Evolutionary conservation across 208 protist species (phyloP), one percentile per base, ranked within the genome.

Genomic region (Acanthamoeba comandoni): DNA sequence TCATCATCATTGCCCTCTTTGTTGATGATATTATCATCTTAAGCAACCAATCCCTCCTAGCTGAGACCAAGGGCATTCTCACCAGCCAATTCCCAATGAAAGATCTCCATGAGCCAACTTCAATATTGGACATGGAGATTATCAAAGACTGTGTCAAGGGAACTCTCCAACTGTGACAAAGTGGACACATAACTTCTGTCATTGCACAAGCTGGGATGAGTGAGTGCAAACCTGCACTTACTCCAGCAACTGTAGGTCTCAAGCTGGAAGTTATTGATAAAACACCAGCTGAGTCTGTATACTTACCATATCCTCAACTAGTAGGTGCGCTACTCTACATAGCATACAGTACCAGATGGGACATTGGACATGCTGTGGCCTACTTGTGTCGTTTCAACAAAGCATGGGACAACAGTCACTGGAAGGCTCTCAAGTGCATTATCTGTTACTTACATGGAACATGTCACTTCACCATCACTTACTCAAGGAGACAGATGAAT

Each of bases 331-430:
- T 60, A 19, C 55, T 60, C 19, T 60, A 60, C 55, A 60, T 60
- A 15, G 19, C 19, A 19, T 60, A n/a, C n/a, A n/a, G 55, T 19
- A 60, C 55, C 19, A 19, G 55, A 60, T 60, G 55, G 19, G 19
- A 60, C 55, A 60, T 60, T 19, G 19, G 55, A 15, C 19, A 60
- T 19, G 19, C 17, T 60, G n/a, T n/a, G n/a, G 55, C 55, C 15
- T 60, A 60, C 55, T 19, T 19, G 17, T 60, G 55, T 19, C 55
- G 19, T 60, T 60, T 60, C 55, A 15, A 19, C 17, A 60, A 60
- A 19, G 55, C 17, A 19, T 60, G 55, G 55, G 19, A 60, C n/a
- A n/a, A n/a, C n/a, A n/a, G n/a, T 12, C 73, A 84, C n/a, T 84
- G 73, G 73, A 17, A 57, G 12, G 73, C 79, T 9, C 22, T 43